Conservation (phyloP, 495 filamentous ascomycete species). For the Aspergillus diversus region DNA sequence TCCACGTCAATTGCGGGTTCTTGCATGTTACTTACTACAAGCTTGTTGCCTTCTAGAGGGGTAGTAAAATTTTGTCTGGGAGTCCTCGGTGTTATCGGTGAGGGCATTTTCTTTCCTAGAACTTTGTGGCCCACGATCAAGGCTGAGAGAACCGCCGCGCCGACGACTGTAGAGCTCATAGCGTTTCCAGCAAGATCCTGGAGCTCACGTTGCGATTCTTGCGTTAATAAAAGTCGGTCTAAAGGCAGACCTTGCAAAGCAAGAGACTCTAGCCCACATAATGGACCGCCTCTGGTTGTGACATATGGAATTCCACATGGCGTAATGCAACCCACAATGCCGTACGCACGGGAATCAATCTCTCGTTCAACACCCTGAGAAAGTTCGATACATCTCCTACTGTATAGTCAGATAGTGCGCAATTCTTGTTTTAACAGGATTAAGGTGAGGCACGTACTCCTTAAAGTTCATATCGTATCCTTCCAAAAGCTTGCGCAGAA, state of each 20-base stretch:
- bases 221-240: conserved; percentile 61
- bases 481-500: conserved; percentile 46
- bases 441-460: conserved; percentile 41
- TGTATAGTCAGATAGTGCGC: background rate
- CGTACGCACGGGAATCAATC: conserved; percentile 50
- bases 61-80: conserved; percentile 18
- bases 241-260: conserved; percentile 73
- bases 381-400: conserved; percentile 62
- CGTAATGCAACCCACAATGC: conserved; percentile 72
- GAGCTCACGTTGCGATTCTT: conserved; percentile 65
- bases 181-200: conserved; percentile 82
- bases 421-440: background rate
- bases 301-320: conserved; percentile 67
- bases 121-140: conserved; percentile 50
- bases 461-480: conserved; percentile 68
- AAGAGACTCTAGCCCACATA: conserved; percentile 70
- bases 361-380: conserved; percentile 77
- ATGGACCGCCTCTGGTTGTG: conserved; percentile 62
- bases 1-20: conserved; percentile 6
- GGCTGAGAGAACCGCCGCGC: conserved; percentile 59
- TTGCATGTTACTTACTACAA: conserved; percentile 20
- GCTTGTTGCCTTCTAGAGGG: conserved; percentile 3
- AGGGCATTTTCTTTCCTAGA: conserved; percentile 28
- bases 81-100: background rate
- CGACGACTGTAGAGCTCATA: conserved; percentile 78